Percentiles rank a stretch among this genome's conserved stretches.
These are phyloP conservation scores for Conticribra weissflogii DNA, from an alignment of 108 stramenopile genomes.

Conservation along the genomic window DNA sequence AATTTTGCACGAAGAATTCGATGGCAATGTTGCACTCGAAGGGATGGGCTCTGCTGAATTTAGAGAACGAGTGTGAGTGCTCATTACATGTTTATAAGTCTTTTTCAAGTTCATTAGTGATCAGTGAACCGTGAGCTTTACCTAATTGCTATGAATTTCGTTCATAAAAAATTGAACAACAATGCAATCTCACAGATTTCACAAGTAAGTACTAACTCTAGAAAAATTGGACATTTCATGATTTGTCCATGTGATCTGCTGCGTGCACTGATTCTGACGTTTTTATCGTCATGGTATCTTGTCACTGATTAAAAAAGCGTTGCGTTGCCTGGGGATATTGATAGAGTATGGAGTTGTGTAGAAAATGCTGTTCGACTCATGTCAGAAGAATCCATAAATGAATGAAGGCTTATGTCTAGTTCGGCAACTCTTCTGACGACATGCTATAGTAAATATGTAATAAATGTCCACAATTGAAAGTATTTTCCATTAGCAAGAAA, in stretches of 20 bases:
- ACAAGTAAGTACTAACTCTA: conserved; percentile 16
- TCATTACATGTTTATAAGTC: background rate
- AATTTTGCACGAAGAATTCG: conserved; percentile 80
- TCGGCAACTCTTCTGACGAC: too few species aligned
- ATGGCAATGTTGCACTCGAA: conserved; percentile 71
- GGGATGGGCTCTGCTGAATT: conserved; percentile 78
- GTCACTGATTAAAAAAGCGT: conserved; percentile 33
- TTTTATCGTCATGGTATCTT: too few species aligned
- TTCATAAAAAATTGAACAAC: too few species aligned
- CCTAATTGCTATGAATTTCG: background rate
- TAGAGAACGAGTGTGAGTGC: conserved; percentile 50
- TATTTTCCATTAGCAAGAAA: too few species aligned
- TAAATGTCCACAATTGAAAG: too few species aligned
- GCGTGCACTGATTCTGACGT: too few species aligned
- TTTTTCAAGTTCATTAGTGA: background rate
- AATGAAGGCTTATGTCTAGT: too few species aligned
- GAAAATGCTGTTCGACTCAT: conserved; percentile 64
- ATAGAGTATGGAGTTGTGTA: conserved; percentile 71
- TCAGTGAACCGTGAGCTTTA: background rate
- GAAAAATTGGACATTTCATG: background rate
- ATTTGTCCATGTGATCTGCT: background rate
- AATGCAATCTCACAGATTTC: conserved; percentile 15
- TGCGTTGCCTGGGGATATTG: conserved; percentile 62
- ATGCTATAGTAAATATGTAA: too few species aligned
- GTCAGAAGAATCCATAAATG: conserved; percentile 34